Evolutionary conservation across 228 moss, liverwort and hornwort species (phyloP), one percentile per base, ranked within the genome.

Genomic region (Sphagnum magellanicum): DNA sequence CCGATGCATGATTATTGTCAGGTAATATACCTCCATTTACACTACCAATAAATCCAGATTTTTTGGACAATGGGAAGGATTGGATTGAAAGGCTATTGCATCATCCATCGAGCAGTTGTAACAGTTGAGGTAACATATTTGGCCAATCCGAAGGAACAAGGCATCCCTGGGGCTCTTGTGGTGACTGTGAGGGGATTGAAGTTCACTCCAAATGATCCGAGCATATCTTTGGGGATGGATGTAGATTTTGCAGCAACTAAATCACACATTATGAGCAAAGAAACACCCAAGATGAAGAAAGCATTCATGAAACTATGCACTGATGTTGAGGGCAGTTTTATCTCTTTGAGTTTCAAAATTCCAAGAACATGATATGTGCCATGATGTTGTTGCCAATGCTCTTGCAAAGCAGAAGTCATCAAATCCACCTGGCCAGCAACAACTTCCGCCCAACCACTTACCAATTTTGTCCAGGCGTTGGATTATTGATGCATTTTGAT

Each of bases 251-350:
- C 64, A 32, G 80, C 79, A 32, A 86, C 92, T 16, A 86, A 83
- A 53, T 79, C 79, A 10, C 96, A 91, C 67, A 90, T 91, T 66
- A 89, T 83, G 60, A 93, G 82, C 70, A 97, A 91, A 81, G 88
- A 88, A 72, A 67, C 79, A 6, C 83, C 78, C 6, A 87, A 88
- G 64, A 2, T 32, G 3, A 91, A 85, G 80, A 91, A 91, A 62
- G 97, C 90, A n/a, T 68, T 97, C 8, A 79, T 97, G 83, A 97
- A 97, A 69, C 62, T 97, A 74, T 72, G 80, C 53, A 88, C 89
- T 53, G 89, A 92, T 32, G 71, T 77, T 5, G 91, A 93, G 52
- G 83, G 83, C 53, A 90, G 74, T 88, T 87, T 32, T 97, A 79
- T 67, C 76, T 93, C 55, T 97, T 97, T 68, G 91, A 91, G 77